Evolutionary conservation across 2,329 filamentous ascomycete species (phyloP), one percentile per base, ranked within the genome.

Genomic region (Aspergillus puulaauensis): DNA sequence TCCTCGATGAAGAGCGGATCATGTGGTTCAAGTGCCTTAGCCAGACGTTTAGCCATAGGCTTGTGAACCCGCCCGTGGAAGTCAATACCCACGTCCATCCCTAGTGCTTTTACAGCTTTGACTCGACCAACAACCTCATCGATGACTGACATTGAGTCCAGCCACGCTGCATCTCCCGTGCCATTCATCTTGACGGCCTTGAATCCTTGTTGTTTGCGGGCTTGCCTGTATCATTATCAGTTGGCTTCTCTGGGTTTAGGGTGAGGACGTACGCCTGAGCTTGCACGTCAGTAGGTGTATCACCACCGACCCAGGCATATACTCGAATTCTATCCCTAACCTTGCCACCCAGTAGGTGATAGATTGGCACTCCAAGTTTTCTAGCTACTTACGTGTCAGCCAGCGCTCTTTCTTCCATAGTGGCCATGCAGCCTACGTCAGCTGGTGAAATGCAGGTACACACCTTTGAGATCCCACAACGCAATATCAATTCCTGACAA

Each of bases 221-320:
- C 72, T 64, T 73, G 24, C 1, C 24, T 27, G 24, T 19, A 27
- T 4, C 24, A 6, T 6, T 27, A 27, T 27, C 24, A 27, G 24
- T 27, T 4, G 24, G 24, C 6, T 27, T 27, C 24, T 27, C 24
- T 27, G 7, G 7, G 7, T 6, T 27, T 4, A 27, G 24, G 5
- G 24, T 8, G 24, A 27, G 24, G 7, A 27, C 24, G 7, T 27
- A 27, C 24, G 24, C 24, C 24, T 27, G 24, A 8, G 86, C 54
- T 56, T 86, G 83, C 2, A 92, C 82, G 63, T 91, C 89, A 7
- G 76, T 72, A 0, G 90, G 90, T 3, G 88, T 77, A 64, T 91
- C 89, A 4, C 89, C 89, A 4, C 89, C 89, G 58, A 92, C 91
- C 89, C 89, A 91, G 14, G 86, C 86, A 67, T 91, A 92, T 0